These are phyloP conservation scores for Arctostaphylos glauca DNA, from an alignment of 148 eudicot species.

Conservation along the genomic window DNA sequence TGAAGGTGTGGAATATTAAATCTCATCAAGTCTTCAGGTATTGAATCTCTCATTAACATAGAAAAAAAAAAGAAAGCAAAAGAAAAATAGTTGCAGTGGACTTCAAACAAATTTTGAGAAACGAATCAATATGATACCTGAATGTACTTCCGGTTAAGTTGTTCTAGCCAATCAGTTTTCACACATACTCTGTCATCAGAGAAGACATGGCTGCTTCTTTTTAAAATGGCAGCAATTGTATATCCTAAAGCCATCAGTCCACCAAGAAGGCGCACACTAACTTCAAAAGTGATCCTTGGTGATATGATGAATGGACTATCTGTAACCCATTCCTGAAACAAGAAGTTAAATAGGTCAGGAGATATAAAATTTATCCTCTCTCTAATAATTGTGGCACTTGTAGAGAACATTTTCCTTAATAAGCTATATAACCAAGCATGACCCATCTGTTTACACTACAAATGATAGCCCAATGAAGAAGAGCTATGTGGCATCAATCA, in stretches of 20 bases:
- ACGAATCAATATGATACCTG: slow-evolving; percentile 51
- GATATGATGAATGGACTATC: slow-evolving; percentile 96
- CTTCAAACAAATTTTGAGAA: background rate
- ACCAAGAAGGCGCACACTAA: slow-evolving; percentile 96
- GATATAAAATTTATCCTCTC: background rate
- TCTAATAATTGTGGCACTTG: background rate
- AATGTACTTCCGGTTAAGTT: slow-evolving; percentile 77
- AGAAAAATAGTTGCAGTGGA: background rate
- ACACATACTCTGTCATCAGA: slow-evolving; percentile 73
- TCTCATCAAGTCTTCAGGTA: slow-evolving; percentile 11
- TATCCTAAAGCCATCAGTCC: slow-evolving; percentile 98
- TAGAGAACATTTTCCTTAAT: background rate
- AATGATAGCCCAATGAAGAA: background rate
- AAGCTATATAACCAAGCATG: background rate
- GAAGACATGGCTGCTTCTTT: slow-evolving; percentile 86
- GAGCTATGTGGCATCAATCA: background rate
- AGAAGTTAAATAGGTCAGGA: slow-evolving; percentile 21
- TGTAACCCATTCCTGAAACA: slow-evolving; percentile 97
- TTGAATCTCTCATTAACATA: slow-evolving; percentile 1
- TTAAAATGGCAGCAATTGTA: slow-evolving; percentile 89
- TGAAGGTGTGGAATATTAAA: background rate
- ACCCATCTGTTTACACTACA: background rate
- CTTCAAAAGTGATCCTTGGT: slow-evolving; percentile 96
- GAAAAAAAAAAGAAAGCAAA: background rate
- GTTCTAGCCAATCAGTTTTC: slow-evolving; percentile 94